Evolutionary conservation across 331 rosid genomes (phyloP), one percentile per base, ranked within the genome.

Genomic region (Telfairia occidentalis): DNA sequence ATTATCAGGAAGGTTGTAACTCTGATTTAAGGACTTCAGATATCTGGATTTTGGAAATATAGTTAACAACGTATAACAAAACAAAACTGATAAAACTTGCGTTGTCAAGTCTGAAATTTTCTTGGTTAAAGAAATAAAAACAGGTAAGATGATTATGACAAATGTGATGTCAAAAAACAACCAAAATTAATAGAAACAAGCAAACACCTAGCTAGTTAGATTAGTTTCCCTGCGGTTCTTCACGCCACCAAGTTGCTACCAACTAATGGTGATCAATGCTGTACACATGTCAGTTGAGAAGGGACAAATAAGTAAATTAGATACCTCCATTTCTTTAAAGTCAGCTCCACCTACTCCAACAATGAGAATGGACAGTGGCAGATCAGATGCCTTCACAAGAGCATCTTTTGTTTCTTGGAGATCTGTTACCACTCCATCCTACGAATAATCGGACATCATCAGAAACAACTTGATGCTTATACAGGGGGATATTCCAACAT

Each of bases 341-440:
- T 95, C 99, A 7, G 99, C 99, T 81, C 99, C 99, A 83, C 99
- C 99, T 26, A 95, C 97, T 15, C 99, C 99, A 82, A 95, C 89
- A 60, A 95, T 95, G 78, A 95, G 97, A 80, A 95, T 95, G 32
- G 99, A 95, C 76, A 95, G 76, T 9, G 99, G 97, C 70, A 95
- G 88, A 75, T 95, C 97, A 29, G 99, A 95, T 71, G 99, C 97
- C 77, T 89, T 95, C 61, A 95, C 97, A 10, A 95, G 84, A 35
- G 99, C 99, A 74, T 95, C 99, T 88, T 85, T 92, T 82, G 99
- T 95, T 92, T 95, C 99, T 87, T 95, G 99, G 79, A 92, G 97
- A 89, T 95, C 99, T 67, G 99, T 95, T 58, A 95, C 99, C 16
- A 95, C 99, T 85, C 99, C 99, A 81, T 95, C 99, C 99, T 95